phyloP scores from a whole-genome alignment of 129 eudicot genomes.

The Centrapalus pauciflorus region DNA sequence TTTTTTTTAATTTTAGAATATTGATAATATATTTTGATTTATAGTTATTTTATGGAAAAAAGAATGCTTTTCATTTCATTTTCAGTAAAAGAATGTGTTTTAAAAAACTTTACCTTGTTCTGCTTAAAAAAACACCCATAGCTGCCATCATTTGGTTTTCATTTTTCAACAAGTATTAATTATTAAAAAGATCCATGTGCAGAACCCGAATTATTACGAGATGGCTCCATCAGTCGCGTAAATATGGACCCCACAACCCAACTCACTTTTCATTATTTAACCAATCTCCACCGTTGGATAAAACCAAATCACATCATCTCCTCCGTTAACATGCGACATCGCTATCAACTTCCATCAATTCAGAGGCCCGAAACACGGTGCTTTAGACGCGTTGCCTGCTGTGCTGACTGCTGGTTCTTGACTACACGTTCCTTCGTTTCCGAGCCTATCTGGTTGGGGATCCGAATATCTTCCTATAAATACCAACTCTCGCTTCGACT shows the following conservation, averaged over 20 bases:
- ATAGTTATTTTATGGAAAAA: too few species aligned
- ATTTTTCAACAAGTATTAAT: neutral
- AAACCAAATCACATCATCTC: neutral
- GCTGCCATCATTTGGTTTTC: neutral
- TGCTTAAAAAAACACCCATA: too few species aligned
- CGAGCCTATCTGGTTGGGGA: neutral
- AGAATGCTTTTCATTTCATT: too few species aligned
- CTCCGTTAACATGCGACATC: neutral
- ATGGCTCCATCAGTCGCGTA: slow-evolving; percentile 14
- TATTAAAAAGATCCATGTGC: slow-evolving; percentile 12
- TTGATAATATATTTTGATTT: too few species aligned
- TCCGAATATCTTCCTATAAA: slow-evolving; percentile 4
- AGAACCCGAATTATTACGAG: slow-evolving; percentile 3
- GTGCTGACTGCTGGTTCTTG: too few species aligned
- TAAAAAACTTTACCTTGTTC: too few species aligned
- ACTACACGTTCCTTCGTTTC: neutral
- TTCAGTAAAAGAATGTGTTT: too few species aligned
- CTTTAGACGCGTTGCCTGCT: slow-evolving; percentile 9
- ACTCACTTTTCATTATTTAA: slow-evolving; percentile 16
- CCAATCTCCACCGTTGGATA: slow-evolving; percentile 13
- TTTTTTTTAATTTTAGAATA: too few species aligned
- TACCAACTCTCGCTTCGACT: neutral
- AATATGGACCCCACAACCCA: slow-evolving; percentile 7
- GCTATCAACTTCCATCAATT: neutral
- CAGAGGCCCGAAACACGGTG: neutral